These are phyloP conservation scores for Oleoguttula mirabilis DNA, from an alignment of 495 filamentous ascomycete species.

Conservation along the genomic window DNA sequence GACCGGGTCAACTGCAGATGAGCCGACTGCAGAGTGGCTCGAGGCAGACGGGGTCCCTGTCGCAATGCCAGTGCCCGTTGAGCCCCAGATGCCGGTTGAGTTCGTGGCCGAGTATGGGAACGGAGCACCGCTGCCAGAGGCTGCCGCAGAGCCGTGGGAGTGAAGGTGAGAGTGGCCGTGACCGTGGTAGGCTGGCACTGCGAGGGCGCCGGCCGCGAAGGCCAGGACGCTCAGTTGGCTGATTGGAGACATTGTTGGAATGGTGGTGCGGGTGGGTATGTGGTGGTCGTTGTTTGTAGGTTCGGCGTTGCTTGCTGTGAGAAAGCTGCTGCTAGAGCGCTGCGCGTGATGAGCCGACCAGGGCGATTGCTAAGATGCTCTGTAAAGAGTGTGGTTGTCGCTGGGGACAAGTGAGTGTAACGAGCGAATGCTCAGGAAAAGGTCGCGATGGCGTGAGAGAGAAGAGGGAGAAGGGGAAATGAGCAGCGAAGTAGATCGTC, in stretches of 20 bases:
- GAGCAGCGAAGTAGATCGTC: no score
- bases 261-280: no score
- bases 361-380: background rate
- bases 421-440: background rate
- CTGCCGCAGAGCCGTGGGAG: slow-evolving; percentile 9
- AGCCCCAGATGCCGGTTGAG: slow-evolving; percentile 11
- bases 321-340: background rate
- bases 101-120: slow-evolving; percentile 17
- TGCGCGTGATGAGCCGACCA: background rate
- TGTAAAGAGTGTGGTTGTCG: background rate
- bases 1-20: background rate
- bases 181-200: slow-evolving; percentile 5
- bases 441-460: no score
- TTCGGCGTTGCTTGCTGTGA: no score
- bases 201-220: slow-evolving; percentile 14
- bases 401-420: background rate
- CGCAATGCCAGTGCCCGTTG: slow-evolving; percentile 12
- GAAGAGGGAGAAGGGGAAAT: no score
- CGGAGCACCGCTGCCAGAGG: slow-evolving; percentile 10
- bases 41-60: background rate
- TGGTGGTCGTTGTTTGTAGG: no score
- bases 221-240: slow-evolving; percentile 13
- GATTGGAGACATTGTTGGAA: slow-evolving; percentile 17
- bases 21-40: background rate
- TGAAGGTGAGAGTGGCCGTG: slow-evolving; percentile 3